A percentile compares a stretch with the other conserved stretches of the same genome.
These are phyloP conservation scores for Cryphonectria japonica DNA, from an alignment of 2,329 filamentous ascomycete genomes.

Conservation along the genomic window DNA sequence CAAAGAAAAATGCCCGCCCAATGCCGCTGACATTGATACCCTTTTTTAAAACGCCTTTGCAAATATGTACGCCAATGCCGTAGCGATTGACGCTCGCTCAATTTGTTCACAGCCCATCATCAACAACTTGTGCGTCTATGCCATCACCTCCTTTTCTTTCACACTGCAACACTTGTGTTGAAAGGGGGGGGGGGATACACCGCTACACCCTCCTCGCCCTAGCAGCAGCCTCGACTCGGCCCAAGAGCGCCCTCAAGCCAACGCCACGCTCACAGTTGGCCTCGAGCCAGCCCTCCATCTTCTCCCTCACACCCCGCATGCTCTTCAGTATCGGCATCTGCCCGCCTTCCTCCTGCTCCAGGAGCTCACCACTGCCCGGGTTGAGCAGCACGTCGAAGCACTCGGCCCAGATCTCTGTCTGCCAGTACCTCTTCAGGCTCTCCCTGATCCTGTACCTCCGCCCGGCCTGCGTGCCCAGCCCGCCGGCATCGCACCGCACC, in stretches of 20 bases:
- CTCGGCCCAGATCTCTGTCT: conserved; percentile 84
- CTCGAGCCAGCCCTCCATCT: conserved; percentile 85
- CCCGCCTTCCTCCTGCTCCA: conserved; percentile 66
- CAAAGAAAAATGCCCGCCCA: not conserved
- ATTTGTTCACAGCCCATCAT: not conserved
- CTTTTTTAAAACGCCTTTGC: conserved; percentile 13
- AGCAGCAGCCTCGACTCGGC: conserved; percentile 61
- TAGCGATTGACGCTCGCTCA: conserved; percentile 10
- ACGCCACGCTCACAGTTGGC: conserved; percentile 80
- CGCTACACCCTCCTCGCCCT: conserved; percentile 39
- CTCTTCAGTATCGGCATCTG: conserved; percentile 74
- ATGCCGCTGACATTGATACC: conserved; percentile 23
- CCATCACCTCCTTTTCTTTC: no score
- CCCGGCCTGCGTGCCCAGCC: conserved; percentile 56
- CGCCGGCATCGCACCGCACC: conserved; percentile 56
- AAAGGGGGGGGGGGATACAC: no score
- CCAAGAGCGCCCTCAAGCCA: conserved; percentile 70
- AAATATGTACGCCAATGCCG: conserved; percentile 9
- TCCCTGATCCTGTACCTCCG: conserved; percentile 82
- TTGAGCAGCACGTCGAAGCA: conserved; percentile 88
- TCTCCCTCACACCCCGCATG: conserved; percentile 70
- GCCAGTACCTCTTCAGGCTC: conserved; percentile 92
- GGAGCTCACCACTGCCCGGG: conserved; percentile 57
- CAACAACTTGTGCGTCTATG: not conserved
- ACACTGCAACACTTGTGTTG: no score